Evolutionary conservation across 202 grass and related monocot genomes (phyloP), one percentile per base, ranked within the genome.

Genomic region (Carex arenaria): DNA sequence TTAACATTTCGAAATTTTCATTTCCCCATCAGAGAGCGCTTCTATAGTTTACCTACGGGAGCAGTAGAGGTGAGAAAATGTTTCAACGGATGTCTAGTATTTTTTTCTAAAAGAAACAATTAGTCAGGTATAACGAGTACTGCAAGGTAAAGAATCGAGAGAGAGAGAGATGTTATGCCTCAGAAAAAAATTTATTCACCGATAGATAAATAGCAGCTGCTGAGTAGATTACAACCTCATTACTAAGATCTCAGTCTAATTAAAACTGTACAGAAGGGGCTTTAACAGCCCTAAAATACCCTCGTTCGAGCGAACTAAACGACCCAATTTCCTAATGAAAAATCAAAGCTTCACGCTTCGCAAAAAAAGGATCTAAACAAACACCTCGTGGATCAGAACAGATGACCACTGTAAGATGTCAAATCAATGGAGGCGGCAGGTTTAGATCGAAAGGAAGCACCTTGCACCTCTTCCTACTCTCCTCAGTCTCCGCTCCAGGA

Each of bases 401-500:
- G 43, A 82, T 82, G 45, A 32, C 19, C 1, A 65, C 43, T n/a
- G 78, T 55, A 18, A 0, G 64, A 69, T 69, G 26, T 82, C 64
- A 82, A 11, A 82, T 54, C 80, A 69, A 55, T 6, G 80, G 80
- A 47, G 80, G 64, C 55, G 80, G 80, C 0, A 82, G 80, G 15
- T 82, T 82, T 28, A 82, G 64, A 57, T 82, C 80, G 64, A 82
- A 82, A n/a, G 80, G 80, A 6, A 82, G 64, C 10, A 69, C 64
- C 64, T 82, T 69, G 64, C 80, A 68, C 47, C 65, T 55, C 80
- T 82, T 82, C 64, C 62, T 34, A 51, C 80, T 82, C 80, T 28
- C 80, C 9, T 82, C 80, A 22, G 52, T 30, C 64, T 82, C 64
- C 61, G 4, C 45, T 32, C 80, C 80, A 5, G 64, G 80, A 5